A percentile compares a stretch with the other conserved stretches of the same genome.
Evolutionary conservation across 192 early-diverging fungal genomes (phyloP).

Genomic region (Chytriomyces hyalinus): DNA sequence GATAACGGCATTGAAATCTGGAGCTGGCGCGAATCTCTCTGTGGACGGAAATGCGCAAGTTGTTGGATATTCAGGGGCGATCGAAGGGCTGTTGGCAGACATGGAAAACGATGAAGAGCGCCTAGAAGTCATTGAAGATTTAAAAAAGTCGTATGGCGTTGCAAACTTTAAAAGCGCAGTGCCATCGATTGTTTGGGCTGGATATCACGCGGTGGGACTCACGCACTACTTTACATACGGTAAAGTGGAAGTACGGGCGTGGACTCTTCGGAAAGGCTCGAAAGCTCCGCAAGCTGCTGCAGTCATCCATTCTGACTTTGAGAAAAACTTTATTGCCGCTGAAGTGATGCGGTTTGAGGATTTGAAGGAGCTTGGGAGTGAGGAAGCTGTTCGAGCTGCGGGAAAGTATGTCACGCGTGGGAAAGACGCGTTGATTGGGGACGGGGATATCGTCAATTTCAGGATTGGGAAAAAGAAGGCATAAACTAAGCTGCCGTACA

Average conservation of each 20-base stretch:
- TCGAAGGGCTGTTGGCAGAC: conserved; percentile 69
- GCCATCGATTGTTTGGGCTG: conserved; percentile 87
- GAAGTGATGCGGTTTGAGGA: conserved; percentile 75
- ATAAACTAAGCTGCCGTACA: neutral
- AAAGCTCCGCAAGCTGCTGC: conserved; percentile 89
- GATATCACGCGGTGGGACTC: conserved; percentile 84
- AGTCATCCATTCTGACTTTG: conserved; percentile 89
- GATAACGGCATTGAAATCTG: conserved; percentile 67
- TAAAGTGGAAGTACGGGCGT: conserved; percentile 85
- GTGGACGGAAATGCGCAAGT: conserved; percentile 35
- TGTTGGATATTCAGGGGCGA: conserved; percentile 80
- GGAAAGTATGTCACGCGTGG: conserved; percentile 92
- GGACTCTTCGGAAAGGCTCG: conserved; percentile 79
- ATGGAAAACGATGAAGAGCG: conserved; percentile 61
- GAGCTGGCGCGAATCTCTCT: conserved; percentile 70
- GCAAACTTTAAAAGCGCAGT: conserved; percentile 60
- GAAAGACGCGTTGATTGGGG: conserved; percentile 88
- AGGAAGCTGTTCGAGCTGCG: conserved; percentile 79
- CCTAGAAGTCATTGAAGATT: conserved; percentile 39
- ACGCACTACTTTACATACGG: conserved; percentile 95
- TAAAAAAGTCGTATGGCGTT: conserved; percentile 59
- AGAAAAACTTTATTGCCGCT: conserved; percentile 76
- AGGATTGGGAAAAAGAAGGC: neutral
- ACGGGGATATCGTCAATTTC: conserved; percentile 78
- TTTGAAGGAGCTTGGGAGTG: conserved; percentile 73